Evolutionary conservation across 495 filamentous ascomycete species (phyloP).

Genomic region (Halenospora varia): DNA sequence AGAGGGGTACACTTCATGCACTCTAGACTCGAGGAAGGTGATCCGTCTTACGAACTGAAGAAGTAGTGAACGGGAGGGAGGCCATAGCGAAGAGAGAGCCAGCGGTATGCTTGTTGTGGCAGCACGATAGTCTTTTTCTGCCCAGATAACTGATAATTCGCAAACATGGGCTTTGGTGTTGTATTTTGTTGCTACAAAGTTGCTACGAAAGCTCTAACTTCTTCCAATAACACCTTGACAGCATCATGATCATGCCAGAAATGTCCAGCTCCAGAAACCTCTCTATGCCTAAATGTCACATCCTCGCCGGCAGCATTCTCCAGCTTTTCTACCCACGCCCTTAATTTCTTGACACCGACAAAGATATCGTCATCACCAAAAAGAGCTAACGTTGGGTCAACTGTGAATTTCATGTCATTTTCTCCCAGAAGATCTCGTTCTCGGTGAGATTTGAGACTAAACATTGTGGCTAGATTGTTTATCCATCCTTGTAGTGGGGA

Average conservation of each 20-base stretch:
- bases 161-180: no score
- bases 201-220: conserved; percentile 17
- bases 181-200: conserved; percentile 10
- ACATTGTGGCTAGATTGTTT: conserved; percentile 53
- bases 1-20: no score
- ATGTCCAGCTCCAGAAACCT: conserved; percentile 24
- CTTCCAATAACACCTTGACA: conserved; percentile 11
- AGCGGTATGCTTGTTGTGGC: no score
- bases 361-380: conserved; percentile 82
- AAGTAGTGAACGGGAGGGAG: no score
- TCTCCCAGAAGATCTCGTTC: conserved; percentile 37
- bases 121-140: no score
- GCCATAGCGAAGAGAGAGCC: no score
- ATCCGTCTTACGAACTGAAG: no score
- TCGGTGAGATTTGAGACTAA: conserved; percentile 18
- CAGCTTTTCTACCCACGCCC: conserved; percentile 65
- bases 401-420: conserved; percentile 43
- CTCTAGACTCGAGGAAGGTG: no score
- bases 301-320: conserved; percentile 1
- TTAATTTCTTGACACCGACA: conserved; percentile 61
- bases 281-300: conserved; percentile 10
- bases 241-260: conserved; percentile 23
- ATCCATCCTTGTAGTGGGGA: conserved; percentile 71
- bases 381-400: conserved; percentile 60
- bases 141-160: no score